Evolutionary conservation across 805 yeast genomes (phyloP), one percentile per base, ranked within the genome.

Genomic region (Saccharomyces kudriavzevii): DNA sequence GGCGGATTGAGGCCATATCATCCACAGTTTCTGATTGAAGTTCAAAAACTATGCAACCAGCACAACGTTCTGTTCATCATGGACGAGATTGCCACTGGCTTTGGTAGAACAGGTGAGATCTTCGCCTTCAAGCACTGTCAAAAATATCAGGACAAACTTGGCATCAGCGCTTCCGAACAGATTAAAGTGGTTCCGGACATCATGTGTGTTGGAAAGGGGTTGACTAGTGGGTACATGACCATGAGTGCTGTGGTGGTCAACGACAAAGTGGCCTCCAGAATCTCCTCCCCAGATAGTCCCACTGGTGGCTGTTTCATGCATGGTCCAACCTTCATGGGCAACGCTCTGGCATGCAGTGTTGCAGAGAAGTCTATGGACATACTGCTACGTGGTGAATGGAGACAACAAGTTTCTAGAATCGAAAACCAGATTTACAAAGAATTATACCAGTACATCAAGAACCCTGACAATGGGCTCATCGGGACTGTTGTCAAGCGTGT

Each of bases 61-160:
- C 70, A 68, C 52, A 61, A 61, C 13, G 58, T 70, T 25, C 56
- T 71, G 14, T 62, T 72, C 60, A 65, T 70, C 28, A 64, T 72
- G 40, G 74, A 72, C 59, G 75, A 71, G 49, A 68, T 72, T 49
- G 73, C 72, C 28, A 66, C 70, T 55, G 74, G 74, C 1, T 69
- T 67, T 47, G 72, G 68, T 20, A 60, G 73, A 53, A 62, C 70
- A n/a, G 74, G 74, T n/a, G 65, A 66, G 47, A 57, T 64, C 29
- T 68, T 70, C 62, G 74, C 73, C 0, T 70, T 64, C 52, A 71
- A 72, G 30, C 73, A 72, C 54, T 57, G 66, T 26, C 54, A 47
- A 25, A 40, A 35, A n/a, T 60, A 58, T 25, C 62, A 60, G 51
- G 54, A 56, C 2, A 26, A 40, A 20, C 22, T 47, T 28, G 45